Conservation (phyloP, 2,329 filamentous ascomycete species). For the Talaromyces sp. region DNA sequence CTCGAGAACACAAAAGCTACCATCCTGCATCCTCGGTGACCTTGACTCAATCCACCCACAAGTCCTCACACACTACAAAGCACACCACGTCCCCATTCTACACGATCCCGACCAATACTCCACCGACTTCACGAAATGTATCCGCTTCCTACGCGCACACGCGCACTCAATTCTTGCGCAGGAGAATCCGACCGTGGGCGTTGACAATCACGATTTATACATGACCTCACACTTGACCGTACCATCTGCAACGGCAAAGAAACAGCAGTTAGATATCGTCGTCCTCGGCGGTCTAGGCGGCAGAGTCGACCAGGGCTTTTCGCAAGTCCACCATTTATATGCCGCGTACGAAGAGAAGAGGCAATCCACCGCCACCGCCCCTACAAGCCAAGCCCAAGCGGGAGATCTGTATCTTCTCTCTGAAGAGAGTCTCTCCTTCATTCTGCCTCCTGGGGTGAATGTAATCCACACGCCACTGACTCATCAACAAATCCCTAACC, state of each 20-base stretch:
- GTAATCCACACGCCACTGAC: constrained; percentile 60
- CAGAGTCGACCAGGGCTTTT: constrained; percentile 87
- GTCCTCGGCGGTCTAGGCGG: constrained; percentile 82
- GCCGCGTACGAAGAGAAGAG: constrained; percentile 39
- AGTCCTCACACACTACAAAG: constrained; percentile 64
- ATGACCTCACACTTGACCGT: constrained; percentile 12
- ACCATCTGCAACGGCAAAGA: constrained; percentile 3
- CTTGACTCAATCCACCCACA: constrained; percentile 73
- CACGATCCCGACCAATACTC: constrained; percentile 76
- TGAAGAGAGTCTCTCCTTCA: constrained; percentile 74
- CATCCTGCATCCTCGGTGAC: constrained; percentile 79
- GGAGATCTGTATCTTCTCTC: constrained; percentile 70
- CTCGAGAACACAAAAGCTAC: constrained; percentile 40
- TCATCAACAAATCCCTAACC: constrained; percentile 19
- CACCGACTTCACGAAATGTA: constrained; percentile 87
- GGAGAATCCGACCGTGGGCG: constrained; percentile 7
- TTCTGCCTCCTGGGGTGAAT: constrained; percentile 69
- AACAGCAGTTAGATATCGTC: constrained; percentile 60
- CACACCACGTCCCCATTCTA: constrained; percentile 60
- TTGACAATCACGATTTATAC: constrained; percentile 17
- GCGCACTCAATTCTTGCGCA: constrained; percentile 25
- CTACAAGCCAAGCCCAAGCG: background rate
- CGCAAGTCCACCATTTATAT: constrained; percentile 81
- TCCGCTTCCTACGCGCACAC: constrained; percentile 54
- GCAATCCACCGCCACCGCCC: constrained; percentile 26